A percentile compares a stretch with the other conserved stretches of the same genome.
These are phyloP conservation scores for Parachlorella kessleri DNA, from an alignment of 139 green algal species.

Conservation along the genomic window DNA sequence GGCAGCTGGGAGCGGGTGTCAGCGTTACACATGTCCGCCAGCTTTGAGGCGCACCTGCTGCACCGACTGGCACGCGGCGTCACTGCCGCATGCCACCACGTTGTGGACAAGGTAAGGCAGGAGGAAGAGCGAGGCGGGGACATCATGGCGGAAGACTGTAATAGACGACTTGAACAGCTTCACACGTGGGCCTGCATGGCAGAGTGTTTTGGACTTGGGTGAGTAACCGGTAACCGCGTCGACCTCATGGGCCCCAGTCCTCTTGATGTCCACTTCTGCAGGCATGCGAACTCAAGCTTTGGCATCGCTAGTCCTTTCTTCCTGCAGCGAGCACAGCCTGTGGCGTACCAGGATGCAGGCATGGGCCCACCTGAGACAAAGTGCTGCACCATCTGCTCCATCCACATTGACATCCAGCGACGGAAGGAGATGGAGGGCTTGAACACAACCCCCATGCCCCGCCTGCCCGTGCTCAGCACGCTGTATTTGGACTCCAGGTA, in stretches of 20 bases:
- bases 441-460: slow-evolving; percentile 22
- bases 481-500: slow-evolving; percentile 59
- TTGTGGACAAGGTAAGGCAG: slow-evolving; percentile 83
- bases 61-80: slow-evolving; percentile 25
- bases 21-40: no score
- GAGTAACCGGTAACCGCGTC: no score
- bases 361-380: slow-evolving; percentile 26
- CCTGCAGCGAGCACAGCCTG: no score
- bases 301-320: no score
- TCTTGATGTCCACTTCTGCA: no score
- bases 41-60: neutral
- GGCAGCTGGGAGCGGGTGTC: no score
- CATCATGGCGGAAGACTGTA: slow-evolving; percentile 71
- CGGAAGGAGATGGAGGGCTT: slow-evolving; percentile 53
- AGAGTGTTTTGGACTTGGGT: no score
- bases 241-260: no score
- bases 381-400: slow-evolving; percentile 57
- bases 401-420: slow-evolving; percentile 81
- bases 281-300: no score
- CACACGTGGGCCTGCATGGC: slow-evolving; percentile 31
- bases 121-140: slow-evolving; percentile 80
- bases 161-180: slow-evolving; percentile 64
- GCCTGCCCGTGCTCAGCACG: neutral
- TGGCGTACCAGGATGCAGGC: no score
- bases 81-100: slow-evolving; percentile 48